Evolutionary conservation across 768 basidiomycete species (phyloP).

Genomic region (Candolleomyces efflorescens): DNA sequence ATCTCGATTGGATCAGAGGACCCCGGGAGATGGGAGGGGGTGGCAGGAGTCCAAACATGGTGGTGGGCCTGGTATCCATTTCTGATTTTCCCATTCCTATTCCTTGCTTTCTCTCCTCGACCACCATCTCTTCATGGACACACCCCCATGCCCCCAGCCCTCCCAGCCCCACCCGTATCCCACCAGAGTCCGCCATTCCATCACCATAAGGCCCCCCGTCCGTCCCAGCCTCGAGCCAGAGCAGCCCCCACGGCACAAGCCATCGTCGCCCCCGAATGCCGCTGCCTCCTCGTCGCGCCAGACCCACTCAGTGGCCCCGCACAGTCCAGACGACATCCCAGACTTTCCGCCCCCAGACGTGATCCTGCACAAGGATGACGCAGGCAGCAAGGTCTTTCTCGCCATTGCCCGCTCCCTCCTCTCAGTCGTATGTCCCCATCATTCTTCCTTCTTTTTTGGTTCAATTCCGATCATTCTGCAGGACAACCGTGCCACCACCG

Average conservation of each 20-base stretch:
- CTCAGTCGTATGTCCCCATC: constrained; percentile 53
- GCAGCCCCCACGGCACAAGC: constrained; percentile 21
- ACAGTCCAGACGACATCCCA: constrained; percentile 20
- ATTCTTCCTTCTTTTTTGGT: constrained; percentile 13
- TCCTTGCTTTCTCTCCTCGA: constrained; percentile 22
- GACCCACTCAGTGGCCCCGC: constrained; percentile 7
- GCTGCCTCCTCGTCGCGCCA: constrained; percentile 11
- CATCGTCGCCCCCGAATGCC: not conserved
- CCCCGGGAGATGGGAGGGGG: not conserved
- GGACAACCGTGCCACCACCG: constrained; percentile 83
- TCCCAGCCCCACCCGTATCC: constrained; percentile 41
- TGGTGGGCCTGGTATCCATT: not conserved
- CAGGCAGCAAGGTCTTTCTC: constrained; percentile 64
- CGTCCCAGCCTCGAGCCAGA: constrained; percentile 46
- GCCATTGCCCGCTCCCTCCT: constrained; percentile 71
- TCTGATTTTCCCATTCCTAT: constrained; percentile 19
- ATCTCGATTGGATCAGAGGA: not conserved
- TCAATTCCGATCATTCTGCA: constrained; percentile 22
- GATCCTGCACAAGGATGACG: constrained; percentile 72
- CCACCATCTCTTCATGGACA: constrained; percentile 19
- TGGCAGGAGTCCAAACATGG: not conserved
- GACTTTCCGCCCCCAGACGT: constrained; percentile 60
- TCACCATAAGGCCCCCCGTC: constrained; percentile 40
- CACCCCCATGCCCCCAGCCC: constrained; percentile 6
- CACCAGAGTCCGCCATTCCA: constrained; percentile 51